Evolutionary conservation across 2,329 filamentous ascomycete genomes (phyloP), one percentile per base, ranked within the genome.

Genomic region (Ophiostoma sp.): DNA sequence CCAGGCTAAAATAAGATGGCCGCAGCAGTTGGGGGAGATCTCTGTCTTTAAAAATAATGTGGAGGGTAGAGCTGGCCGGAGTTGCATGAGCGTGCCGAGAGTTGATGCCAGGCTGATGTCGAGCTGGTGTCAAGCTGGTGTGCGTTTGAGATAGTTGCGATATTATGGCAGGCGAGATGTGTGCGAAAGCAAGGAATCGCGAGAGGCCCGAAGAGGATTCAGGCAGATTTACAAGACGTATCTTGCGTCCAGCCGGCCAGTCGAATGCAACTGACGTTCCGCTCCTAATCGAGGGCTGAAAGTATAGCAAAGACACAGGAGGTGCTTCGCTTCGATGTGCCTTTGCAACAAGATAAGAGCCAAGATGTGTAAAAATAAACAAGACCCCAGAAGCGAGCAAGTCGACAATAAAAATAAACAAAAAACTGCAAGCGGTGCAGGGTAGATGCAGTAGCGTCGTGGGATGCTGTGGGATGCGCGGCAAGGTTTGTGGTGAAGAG

Each of bases 371-470:
- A 68, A 68, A 68, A 68, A 68, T 68, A 68, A 68, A 50, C 42
- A 19, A 48, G 42, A n/a, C 22, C 8, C 6, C 9, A 11, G 64
- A 50, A 50, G 17, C 64, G 64, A 68, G 8, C 42, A 68, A 50
- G 42, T 48, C 15, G 25, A 50, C 25, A 31, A 50, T n/a, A 50
- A 50, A 68, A 48, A 68, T 33, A 50, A 50, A 50, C 5, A 25
- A 28, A 42, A 1, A 19, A 39, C n/a, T 69, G 48, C 50, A 36
- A 52, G 45, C 50, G 31, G 31, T 50, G 48, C 50, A 70, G 31
- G 45, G 68, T 28, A 57, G 48, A 42, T 70, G 50, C 48, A 70
- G 64, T 68, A 68, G 64, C 64, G 64, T 68, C 39, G 64, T 50
- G 64, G 3, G 42, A n/a, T 45, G n/a, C 39, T 64, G 36, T 45